Evolutionary conservation across 257 asterid species (phyloP).

Genomic region (Rhazya stricta): DNA sequence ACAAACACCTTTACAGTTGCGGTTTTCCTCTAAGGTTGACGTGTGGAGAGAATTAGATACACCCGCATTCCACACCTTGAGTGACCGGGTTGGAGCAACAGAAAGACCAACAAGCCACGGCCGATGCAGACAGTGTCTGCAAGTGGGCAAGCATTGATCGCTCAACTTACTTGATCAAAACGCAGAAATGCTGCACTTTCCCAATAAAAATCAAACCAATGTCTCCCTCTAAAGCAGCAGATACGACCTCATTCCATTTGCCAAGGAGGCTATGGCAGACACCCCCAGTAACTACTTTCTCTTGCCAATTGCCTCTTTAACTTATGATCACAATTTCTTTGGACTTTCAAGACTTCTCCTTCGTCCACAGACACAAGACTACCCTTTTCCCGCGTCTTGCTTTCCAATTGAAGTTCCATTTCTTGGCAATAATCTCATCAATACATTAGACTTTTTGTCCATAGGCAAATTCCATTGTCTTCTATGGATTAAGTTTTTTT

Average conservation of each 20-base stretch:
- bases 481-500: too few species aligned
- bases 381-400: too few species aligned
- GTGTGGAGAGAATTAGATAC: not conserved
- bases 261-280: not conserved
- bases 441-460: too few species aligned
- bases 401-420: too few species aligned
- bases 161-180: not conserved
- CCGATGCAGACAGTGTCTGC: conserved; percentile 2
- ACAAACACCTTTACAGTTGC: not conserved
- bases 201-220: not conserved
- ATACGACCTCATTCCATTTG: not conserved
- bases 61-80: not conserved
- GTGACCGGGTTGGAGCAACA: not conserved
- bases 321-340: too few species aligned
- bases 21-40: not conserved
- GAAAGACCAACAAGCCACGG: not conserved
- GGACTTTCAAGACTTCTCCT: too few species aligned
- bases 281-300: too few species aligned
- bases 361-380: too few species aligned
- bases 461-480: too few species aligned
- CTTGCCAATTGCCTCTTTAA: too few species aligned
- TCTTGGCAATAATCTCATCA: too few species aligned
- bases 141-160: not conserved
- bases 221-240: not conserved
- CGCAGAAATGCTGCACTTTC: not conserved